Base-by-base conservation (phyloP, 2,329 filamentous ascomycete species). In the Rhynchosporium agropyri region DNA sequence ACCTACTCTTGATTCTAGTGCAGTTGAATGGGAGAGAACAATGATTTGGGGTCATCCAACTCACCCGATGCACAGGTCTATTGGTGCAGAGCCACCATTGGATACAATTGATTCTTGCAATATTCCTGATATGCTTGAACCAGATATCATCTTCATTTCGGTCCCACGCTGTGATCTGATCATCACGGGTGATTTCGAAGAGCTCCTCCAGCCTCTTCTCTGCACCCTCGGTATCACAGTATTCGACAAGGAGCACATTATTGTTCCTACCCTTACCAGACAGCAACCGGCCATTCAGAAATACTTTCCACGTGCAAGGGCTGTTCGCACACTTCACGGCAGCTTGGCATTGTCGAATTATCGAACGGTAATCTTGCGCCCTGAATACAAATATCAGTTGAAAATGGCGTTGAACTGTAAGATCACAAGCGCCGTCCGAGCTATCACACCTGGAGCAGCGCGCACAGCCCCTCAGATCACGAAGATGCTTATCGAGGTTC, bases 91-190 rank as follows among this genome's bases (percentile, higher is more conserved):
- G n/a, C 15, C 50, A 33, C 50, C 50, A 3, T 8, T 54, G 15
- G 15, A 31, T n/a, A 10, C 28, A 36, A 36, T 54, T 15, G 15
- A 33, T 15, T 29, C 50, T 20, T 10, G 3, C 6, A 29, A 54
- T 20, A 29, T 54, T 7, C 50, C 50, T 15, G 29, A 20, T 54
- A 31, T 54, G 15, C 20, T 54, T n/a, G n/a, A 31, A 9, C 50
- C 50, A 12, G 50, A 54, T 20, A n/a, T 54, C n/a, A 36, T 54
- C 50, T 54, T 54, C 50, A 31, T 54, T 1, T 54, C 50, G 12
- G 13, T 54, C n/a, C 50, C 50, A 31, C 50, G 50, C 26, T 36
- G 28, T 12, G 26, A 20, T 20, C 33, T 54, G 3, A 31, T 31
- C 13, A n/a, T 54, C 15, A 54, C 50, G 3, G 50, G 50, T 5